Evolutionary conservation across 2,329 filamentous ascomycete species (phyloP).

Genomic region (Penicillium sp.): DNA sequence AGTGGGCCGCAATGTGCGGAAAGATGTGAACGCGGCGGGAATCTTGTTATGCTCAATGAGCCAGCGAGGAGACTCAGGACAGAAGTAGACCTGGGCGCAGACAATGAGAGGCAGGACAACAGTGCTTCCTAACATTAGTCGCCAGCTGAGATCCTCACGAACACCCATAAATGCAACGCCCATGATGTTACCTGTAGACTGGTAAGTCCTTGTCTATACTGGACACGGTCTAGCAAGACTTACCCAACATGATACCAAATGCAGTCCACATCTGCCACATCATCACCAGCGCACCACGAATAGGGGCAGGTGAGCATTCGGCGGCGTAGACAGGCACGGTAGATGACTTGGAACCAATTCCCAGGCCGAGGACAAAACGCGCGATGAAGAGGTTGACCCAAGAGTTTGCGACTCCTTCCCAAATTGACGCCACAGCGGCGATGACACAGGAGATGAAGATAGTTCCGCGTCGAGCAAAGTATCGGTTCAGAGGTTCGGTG

Average conservation of each 20-base stretch:
- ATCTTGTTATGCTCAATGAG: slow-evolving; percentile 55
- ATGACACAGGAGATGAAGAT: slow-evolving; percentile 51
- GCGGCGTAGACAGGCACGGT: slow-evolving; percentile 56
- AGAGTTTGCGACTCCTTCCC: slow-evolving; percentile 48
- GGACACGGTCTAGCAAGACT: neutral
- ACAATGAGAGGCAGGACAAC: slow-evolving; percentile 63
- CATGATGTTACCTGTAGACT: slow-evolving; percentile 46
- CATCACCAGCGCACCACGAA: slow-evolving; percentile 57
- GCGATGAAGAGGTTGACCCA: slow-evolving; percentile 51
- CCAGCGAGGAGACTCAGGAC: slow-evolving; percentile 61
- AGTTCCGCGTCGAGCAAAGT: slow-evolving; percentile 51
- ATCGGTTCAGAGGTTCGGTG: slow-evolving; percentile 53
- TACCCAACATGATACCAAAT: slow-evolving; percentile 51
- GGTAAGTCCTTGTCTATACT: neutral
- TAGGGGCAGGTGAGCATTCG: slow-evolving; percentile 54
- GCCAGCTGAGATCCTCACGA: slow-evolving; percentile 62
- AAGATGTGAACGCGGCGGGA: slow-evolving; percentile 54
- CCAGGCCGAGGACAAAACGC: slow-evolving; percentile 49
- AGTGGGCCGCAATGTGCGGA: slow-evolving; percentile 53
- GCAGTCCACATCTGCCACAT: slow-evolving; percentile 59
- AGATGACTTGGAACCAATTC: slow-evolving; percentile 49
- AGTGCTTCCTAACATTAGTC: slow-evolving; percentile 71
- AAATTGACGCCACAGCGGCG: slow-evolving; percentile 47
- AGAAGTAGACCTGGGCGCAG: slow-evolving; percentile 67
- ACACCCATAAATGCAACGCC: slow-evolving; percentile 53